phyloP scores from a whole-genome alignment of 2,329 filamentous ascomycete species.

The Colletotrichum chrysophilum region DNA sequence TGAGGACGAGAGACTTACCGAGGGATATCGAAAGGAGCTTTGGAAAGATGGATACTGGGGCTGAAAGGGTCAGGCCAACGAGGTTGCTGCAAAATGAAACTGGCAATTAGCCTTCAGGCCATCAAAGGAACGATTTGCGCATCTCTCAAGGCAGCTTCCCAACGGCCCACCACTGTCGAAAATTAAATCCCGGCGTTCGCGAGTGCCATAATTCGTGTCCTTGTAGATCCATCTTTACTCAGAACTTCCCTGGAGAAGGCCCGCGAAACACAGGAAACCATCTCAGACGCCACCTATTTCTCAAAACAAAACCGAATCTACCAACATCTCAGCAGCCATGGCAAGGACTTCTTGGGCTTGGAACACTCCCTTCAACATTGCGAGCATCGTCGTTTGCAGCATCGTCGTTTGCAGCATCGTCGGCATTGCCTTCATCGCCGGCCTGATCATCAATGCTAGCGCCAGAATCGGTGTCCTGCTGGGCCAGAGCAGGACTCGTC shows the following conservation, averaged over 20 bases:
- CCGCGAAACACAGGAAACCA: not conserved
- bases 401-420: not conserved
- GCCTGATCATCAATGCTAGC: not conserved
- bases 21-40: constrained; percentile 82
- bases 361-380: not conserved
- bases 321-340: not conserved
- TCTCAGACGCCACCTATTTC: not conserved
- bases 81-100: not conserved
- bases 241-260: not conserved
- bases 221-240: not conserved
- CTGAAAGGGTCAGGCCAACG: not conserved
- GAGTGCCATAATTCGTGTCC: not conserved
- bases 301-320: not conserved
- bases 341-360: not conserved
- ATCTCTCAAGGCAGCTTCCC: not conserved
- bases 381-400: not conserved
- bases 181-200: not conserved
- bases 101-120: not conserved
- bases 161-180: not conserved
- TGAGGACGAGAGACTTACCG: constrained; percentile 78
- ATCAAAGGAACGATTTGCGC: not conserved
- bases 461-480: not conserved
- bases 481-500: not conserved
- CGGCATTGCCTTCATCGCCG: not conserved
- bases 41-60: constrained; percentile 69